These are phyloP conservation scores for Botrytis paeoniae DNA, from an alignment of 2,329 filamentous ascomycete species.

Conservation along the genomic window DNA sequence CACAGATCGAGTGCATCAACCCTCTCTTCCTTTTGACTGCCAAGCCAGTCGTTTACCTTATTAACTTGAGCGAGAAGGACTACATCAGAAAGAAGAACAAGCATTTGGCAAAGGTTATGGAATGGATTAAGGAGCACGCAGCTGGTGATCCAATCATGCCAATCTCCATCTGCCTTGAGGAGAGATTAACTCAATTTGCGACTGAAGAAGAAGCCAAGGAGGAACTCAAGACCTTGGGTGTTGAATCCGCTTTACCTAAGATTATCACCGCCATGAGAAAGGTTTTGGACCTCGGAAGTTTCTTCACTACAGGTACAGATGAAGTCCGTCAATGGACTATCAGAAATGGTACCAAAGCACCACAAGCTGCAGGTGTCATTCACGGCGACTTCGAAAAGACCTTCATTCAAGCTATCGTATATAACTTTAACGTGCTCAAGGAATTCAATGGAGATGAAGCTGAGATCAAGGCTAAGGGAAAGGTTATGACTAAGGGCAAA, in stretches of 20 bases:
- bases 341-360: constrained; percentile 93
- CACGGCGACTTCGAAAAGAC: constrained; percentile 99
- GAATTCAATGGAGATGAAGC: constrained; percentile 80
- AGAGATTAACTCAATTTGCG: constrained; percentile 79
- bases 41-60: constrained; percentile 94
- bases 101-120: constrained; percentile 86
- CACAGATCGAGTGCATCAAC: constrained; percentile 94
- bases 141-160: constrained; percentile 87
- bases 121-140: constrained; percentile 93
- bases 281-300: constrained; percentile 82
- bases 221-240: constrained; percentile 84
- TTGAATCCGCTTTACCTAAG: constrained; percentile 88
- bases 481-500: constrained; percentile 98
- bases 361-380: constrained; percentile 94
- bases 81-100: constrained; percentile 99
- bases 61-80: constrained; percentile 96
- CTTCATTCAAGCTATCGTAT: constrained; percentile 94
- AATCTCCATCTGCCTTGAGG: constrained; percentile 89
- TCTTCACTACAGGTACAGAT: constrained; percentile 95
- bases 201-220: constrained; percentile 73
- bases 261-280: constrained; percentile 91
- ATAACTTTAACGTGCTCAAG: constrained; percentile 79
- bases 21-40: constrained; percentile 91
- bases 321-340: constrained; percentile 99
- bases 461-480: constrained; percentile 87